phyloP scores from a whole-genome alignment of 129 eudicot species.

The Escallonia rubra region DNA sequence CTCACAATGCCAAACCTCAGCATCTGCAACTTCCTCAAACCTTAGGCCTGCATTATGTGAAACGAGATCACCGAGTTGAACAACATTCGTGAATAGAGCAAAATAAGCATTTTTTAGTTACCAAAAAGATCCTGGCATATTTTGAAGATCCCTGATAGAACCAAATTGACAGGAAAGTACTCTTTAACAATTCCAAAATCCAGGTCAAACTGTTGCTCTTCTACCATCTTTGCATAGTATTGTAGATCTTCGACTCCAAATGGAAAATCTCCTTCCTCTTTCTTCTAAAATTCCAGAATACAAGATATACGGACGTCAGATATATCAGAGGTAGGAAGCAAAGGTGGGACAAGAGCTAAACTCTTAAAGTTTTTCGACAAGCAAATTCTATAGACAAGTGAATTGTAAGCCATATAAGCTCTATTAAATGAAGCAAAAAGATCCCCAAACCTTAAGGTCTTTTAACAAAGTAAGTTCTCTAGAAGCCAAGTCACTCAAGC shows the following conservation, averaged over 20 bases:
- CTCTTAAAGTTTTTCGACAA: slow-evolving; percentile 30
- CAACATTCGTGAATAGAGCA: not conserved
- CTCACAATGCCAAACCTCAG: slow-evolving; percentile 70
- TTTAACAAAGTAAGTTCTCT: slow-evolving; percentile 69
- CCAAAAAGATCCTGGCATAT: slow-evolving; percentile 93
- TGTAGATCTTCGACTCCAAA: slow-evolving; percentile 88
- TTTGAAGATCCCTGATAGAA: slow-evolving; percentile 80
- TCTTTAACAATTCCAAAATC: slow-evolving; percentile 85
- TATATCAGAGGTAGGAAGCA: no score
- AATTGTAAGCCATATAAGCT: not conserved
- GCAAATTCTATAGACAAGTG: slow-evolving; percentile 40
- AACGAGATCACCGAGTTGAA: slow-evolving; percentile 7
- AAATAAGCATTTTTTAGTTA: slow-evolving; percentile 23
- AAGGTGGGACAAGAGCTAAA: no score
- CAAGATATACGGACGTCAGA: not conserved
- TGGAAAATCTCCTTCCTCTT: slow-evolving; percentile 81
- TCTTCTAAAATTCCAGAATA: slow-evolving; percentile 43
- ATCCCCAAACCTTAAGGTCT: slow-evolving; percentile 58
- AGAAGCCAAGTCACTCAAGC: slow-evolving; percentile 65
- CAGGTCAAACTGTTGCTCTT: slow-evolving; percentile 62
- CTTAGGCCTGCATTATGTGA: slow-evolving; percentile 55
- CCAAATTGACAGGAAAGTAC: slow-evolving; percentile 77
- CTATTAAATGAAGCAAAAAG: no score
- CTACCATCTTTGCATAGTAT: slow-evolving; percentile 64
- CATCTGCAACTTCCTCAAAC: slow-evolving; percentile 68